These are phyloP conservation scores for Apiospora malaysiana DNA, from an alignment of 2,329 filamentous ascomycete genomes.

Conservation along the genomic window DNA sequence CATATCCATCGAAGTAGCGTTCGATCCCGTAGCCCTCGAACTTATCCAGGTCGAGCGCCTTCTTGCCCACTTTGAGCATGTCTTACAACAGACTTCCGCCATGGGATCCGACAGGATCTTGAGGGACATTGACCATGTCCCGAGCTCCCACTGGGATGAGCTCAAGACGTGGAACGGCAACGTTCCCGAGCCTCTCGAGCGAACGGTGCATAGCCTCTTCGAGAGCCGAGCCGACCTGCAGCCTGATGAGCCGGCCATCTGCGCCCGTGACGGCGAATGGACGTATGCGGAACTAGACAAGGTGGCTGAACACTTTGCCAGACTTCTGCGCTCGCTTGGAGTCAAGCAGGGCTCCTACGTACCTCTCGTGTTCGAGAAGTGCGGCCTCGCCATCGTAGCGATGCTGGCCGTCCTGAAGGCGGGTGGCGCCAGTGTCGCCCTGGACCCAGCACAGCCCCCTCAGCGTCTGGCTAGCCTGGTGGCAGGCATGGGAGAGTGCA, in stretches of 20 bases:
- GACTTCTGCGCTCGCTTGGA: not conserved
- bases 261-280: not conserved
- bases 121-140: not conserved
- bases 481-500: not conserved
- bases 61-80: constrained; percentile 1
- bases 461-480: not conserved
- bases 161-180: constrained; percentile 7
- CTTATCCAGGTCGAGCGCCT: constrained; percentile 6
- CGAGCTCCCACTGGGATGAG: constrained; percentile 10
- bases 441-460: constrained; percentile 11
- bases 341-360: constrained; percentile 17
- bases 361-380: constrained; percentile 7
- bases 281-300: not conserved
- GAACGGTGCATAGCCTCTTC: not conserved
- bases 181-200: not conserved
- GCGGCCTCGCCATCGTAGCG: not conserved
- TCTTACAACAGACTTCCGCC: not conserved
- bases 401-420: constrained; percentile 20
- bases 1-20: not conserved
- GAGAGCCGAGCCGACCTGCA: not conserved
- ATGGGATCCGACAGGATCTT: not conserved
- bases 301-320: not conserved
- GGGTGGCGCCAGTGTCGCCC: constrained; percentile 5
- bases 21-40: not conserved
- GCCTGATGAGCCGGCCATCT: constrained; percentile 3